These are phyloP conservation scores for Metarhizium sp. DNA, from an alignment of 2,329 filamentous ascomycete species.

Conservation along the genomic window DNA sequence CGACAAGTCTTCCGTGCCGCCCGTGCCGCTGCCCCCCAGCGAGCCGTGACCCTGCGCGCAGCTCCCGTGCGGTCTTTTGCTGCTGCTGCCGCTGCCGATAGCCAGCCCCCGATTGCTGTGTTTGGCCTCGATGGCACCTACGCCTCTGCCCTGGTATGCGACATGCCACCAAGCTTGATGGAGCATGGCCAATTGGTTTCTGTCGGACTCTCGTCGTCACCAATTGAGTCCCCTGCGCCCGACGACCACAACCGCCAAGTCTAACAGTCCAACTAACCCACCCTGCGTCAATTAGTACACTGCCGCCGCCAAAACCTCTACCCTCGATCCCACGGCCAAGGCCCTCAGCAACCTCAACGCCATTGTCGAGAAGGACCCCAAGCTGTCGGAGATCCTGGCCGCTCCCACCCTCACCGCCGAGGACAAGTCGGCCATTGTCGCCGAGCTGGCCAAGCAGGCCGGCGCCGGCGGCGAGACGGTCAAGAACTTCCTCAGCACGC, in stretches of 20 bases:
- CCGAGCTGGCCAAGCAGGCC: constrained; percentile 79
- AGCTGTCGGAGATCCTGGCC: constrained; percentile 65
- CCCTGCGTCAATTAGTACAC: constrained; percentile 64
- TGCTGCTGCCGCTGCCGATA: constrained; percentile 61
- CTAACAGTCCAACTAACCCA: background rate
- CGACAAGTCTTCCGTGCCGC: constrained; percentile 49
- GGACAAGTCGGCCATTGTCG: constrained; percentile 81
- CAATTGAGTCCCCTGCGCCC: background rate
- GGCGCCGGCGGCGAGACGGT: constrained; percentile 70
- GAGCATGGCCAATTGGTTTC: background rate
- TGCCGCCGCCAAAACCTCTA: constrained; percentile 77
- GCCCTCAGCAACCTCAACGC: constrained; percentile 62
- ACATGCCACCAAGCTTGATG: background rate
- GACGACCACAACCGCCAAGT: background rate
- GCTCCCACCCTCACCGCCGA: constrained; percentile 67
- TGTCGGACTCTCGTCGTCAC: background rate
- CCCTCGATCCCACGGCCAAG: constrained; percentile 78
- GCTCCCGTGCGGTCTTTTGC: constrained; percentile 69
- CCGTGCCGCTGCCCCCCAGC: constrained; percentile 51
- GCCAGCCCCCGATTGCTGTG: constrained; percentile 80
- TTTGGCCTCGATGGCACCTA: constrained; percentile 98
- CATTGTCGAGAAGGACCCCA: constrained; percentile 72
- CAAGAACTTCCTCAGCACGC: constrained; percentile 85
- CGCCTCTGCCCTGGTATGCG: constrained; percentile 85
- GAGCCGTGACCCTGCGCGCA: constrained; percentile 31